Percentiles rank a stretch among this genome's conserved stretches.
Conservation (phyloP, 2,329 filamentous ascomycete species). For the Harringtonia aguacate region DNA sequence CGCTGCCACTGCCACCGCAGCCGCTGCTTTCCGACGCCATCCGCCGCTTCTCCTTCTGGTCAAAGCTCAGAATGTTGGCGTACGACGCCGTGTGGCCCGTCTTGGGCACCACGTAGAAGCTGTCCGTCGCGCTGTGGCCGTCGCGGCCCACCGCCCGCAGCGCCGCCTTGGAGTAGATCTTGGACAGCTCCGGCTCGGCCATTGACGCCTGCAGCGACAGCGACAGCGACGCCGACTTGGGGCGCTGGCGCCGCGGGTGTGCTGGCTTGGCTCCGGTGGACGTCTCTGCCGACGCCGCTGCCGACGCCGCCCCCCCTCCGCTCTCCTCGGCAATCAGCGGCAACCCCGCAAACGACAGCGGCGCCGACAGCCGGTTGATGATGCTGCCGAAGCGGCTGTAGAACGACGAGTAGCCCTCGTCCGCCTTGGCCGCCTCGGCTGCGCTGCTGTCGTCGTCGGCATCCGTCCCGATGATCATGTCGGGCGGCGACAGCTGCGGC, state of each 20-base stretch:
- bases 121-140: conserved; percentile 51
- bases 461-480: conserved; percentile 17
- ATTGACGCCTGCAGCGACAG: conserved; percentile 17
- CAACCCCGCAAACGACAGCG: conserved; percentile 84
- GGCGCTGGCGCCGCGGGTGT: neutral
- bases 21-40: conserved; percentile 39
- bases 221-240: conserved; percentile 9
- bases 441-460: conserved; percentile 15
- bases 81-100: conserved; percentile 89
- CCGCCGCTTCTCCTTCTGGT: conserved; percentile 55
- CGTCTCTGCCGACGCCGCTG: neutral
- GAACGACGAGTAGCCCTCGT: conserved; percentile 81
- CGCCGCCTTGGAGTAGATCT: conserved; percentile 77
- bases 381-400: conserved; percentile 86
- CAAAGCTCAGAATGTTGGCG: conserved; percentile 71
- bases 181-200: conserved; percentile 65
- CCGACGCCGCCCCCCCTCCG: conserved; percentile 8
- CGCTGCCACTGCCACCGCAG: no score
- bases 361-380: conserved; percentile 80
- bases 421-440: conserved; percentile 27
- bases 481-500: conserved; percentile 23
- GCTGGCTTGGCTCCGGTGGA: neutral
- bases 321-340: conserved; percentile 54
- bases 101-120: conserved; percentile 91
- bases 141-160: conserved; percentile 67